Base-by-base conservation (phyloP, 352 stramenopile species). In the Globisporangium nagaii region DNA sequence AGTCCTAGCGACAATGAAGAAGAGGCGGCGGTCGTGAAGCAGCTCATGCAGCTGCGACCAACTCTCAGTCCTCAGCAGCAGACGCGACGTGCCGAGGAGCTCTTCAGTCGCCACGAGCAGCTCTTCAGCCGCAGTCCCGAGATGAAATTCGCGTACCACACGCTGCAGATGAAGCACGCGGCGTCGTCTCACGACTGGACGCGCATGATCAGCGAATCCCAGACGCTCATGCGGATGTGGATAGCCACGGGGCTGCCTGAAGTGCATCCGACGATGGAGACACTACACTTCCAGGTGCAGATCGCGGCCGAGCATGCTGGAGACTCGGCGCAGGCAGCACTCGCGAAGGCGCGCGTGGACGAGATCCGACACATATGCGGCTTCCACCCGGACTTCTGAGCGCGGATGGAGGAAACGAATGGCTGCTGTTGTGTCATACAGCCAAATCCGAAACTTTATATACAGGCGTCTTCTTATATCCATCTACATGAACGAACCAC, bases 211-310 rank as follows among this genome's bases (percentile, higher is more conserved):
- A 19, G 47, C 4, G 25, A 62, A 9, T 74, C 70, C 12, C 58
- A 72, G 31, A 59, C 27, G 15, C 47, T 84, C 40, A 47, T 81
- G 11, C 10, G 19, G 3, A 58, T 82, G 20, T 88, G 77, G 77
- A 43, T 8, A 7, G 36, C 22, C 6, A 65, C 63, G 20, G 51
- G 43, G 9, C 62, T 87, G 0, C 76, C 73, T 0, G 17, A 54
- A 0, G 52, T 40, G 30, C 73, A 84, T 28, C 63, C 76, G 12
- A 80, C 61, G 7, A 66, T 68, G 17, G 72, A 87, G 60, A 84
- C 66, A 8, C 45, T 89, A 24, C 53, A 85, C 48, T 31, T 70
- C 24, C 76, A 88, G 39, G 63, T 91, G 45, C 53, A 64, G 11
- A 17, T 62, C 13, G 76, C 81, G 19, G 72, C 75, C 17, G 68